A percentile compares a stretch with the other conserved stretches of the same genome.
Evolutionary conservation across 2,329 filamentous ascomycete genomes (phyloP).

Genomic region (Pseudocercospora fuligena): DNA sequence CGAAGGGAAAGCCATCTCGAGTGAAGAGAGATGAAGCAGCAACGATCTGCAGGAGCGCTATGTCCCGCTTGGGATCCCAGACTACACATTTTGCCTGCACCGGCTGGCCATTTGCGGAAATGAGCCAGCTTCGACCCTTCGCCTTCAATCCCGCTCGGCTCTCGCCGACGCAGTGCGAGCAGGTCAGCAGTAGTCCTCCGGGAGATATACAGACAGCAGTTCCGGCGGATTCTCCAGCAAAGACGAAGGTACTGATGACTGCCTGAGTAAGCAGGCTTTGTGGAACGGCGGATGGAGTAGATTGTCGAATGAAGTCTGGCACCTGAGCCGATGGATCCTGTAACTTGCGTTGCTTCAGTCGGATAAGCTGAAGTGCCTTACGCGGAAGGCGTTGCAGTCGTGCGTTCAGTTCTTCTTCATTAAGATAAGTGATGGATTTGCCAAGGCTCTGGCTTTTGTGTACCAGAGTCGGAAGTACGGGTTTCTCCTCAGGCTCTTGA

Average conservation of each 20-base stretch:
- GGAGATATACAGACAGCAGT: slow-evolving; percentile 57
- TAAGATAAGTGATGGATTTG: not conserved
- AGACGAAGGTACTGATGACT: slow-evolving; percentile 47
- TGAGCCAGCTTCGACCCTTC: slow-evolving; percentile 44
- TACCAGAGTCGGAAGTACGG: not conserved
- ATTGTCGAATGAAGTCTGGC: slow-evolving; percentile 2
- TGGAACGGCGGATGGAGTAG: not conserved
- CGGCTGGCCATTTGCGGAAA: slow-evolving; percentile 49
- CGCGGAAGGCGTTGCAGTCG: not conserved
- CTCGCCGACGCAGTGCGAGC: slow-evolving; percentile 58
- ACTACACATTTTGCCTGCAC: slow-evolving; percentile 47
- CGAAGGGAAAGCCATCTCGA: slow-evolving; percentile 29
- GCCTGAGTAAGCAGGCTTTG: slow-evolving; percentile 13
- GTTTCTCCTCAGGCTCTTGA: not conserved
- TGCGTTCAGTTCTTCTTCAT: not conserved
- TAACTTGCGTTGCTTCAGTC: slow-evolving; percentile 22
- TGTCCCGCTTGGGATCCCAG: slow-evolving; percentile 52
- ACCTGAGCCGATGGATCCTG: slow-evolving; percentile 20
- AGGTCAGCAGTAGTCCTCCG: slow-evolving; percentile 54
- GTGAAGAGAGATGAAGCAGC: not conserved
- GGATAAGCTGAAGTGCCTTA: slow-evolving; percentile 6
- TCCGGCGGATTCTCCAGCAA: slow-evolving; percentile 56
- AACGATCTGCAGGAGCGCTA: slow-evolving; percentile 53
- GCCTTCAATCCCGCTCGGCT: slow-evolving; percentile 42
- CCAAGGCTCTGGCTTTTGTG: not conserved